Conservation (phyloP, 306 rosid species). For the Begonia masoniana region DNA sequence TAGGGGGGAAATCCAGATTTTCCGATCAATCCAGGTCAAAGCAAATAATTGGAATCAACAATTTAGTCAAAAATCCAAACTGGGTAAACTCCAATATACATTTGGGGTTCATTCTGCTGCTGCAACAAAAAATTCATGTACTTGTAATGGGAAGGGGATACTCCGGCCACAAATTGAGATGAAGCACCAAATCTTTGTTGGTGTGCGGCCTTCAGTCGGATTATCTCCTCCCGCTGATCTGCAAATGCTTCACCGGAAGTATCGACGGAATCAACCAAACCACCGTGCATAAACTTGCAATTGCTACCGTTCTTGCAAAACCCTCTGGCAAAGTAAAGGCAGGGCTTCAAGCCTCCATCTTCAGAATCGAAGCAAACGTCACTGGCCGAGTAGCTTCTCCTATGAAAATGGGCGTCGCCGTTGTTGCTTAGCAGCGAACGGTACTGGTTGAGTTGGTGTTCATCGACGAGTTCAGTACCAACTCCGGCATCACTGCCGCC, state of each 20-base stretch:
- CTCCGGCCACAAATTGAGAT: conserved; percentile 44
- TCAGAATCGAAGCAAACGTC: conserved; percentile 66
- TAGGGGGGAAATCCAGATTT: conserved; percentile 1
- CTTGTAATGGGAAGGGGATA: conserved; percentile 52
- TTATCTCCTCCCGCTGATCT: conserved; percentile 62
- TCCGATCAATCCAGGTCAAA: conserved; percentile 1
- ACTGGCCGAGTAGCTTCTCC: conserved; percentile 74
- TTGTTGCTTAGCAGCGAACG: conserved; percentile 69
- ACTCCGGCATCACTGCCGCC: conserved; percentile 19
- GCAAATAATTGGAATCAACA: neutral
- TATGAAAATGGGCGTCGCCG: conserved; percentile 57
- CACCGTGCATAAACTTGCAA: conserved; percentile 77
- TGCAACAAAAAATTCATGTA: conserved; percentile 58
- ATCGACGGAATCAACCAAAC: conserved; percentile 45
- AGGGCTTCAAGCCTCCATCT: conserved; percentile 49
- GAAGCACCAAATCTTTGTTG: conserved; percentile 57
- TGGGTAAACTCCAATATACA: conserved; percentile 14
- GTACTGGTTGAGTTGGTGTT: conserved; percentile 53
- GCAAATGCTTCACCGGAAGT: conserved; percentile 33
- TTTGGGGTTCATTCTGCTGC: conserved; percentile 63
- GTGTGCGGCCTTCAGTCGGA: conserved; percentile 44
- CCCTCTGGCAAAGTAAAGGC: conserved; percentile 87
- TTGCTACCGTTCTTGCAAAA: conserved; percentile 78
- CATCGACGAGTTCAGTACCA: conserved; percentile 45
- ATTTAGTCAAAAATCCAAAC: conserved; percentile 5